These are phyloP conservation scores for Talaromyces amestolkiae DNA, from an alignment of 2,329 filamentous ascomycete species.

Conservation along the genomic window DNA sequence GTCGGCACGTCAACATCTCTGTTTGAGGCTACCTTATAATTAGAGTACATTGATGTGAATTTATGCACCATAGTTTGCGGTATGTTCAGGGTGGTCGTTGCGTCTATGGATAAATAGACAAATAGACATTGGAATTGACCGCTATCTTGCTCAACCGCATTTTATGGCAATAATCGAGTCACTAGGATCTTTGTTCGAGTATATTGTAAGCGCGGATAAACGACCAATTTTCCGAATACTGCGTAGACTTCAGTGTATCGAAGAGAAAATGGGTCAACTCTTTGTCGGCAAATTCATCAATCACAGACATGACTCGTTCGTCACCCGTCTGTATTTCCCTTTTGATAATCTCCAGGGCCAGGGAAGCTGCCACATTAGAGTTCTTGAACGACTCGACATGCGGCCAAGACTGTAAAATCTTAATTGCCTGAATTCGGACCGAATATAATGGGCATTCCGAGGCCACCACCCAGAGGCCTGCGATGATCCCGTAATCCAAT, in stretches of 20 bases:
- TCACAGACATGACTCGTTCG: not conserved
- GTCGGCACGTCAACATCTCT: not conserved
- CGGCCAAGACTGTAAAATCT: constrained; percentile 5
- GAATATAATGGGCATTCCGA: constrained; percentile 2
- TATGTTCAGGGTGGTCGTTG: not conserved
- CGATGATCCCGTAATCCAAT: constrained; percentile 8
- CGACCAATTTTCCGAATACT: not conserved
- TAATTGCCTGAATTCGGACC: constrained; percentile 8
- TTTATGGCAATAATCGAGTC: not conserved
- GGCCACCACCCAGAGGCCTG: not conserved
- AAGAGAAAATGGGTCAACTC: not conserved
- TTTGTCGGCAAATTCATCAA: not conserved
- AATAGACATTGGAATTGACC: not conserved
- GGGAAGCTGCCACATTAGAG: constrained; percentile 11
- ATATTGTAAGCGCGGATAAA: not conserved
- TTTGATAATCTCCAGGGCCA: constrained; percentile 1
- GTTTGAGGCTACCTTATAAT: constrained; percentile 10
- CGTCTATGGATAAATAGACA: not conserved
- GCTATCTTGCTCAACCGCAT: not conserved
- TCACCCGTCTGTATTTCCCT: not conserved
- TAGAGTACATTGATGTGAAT: not conserved
- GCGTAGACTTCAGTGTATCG: not conserved
- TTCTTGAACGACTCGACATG: constrained; percentile 3
- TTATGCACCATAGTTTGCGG: not conserved
- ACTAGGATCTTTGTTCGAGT: not conserved